Evolutionary conservation across 2,329 filamentous ascomycete species (phyloP), one percentile per base, ranked within the genome.

Genomic region (Colletotrichum eremochloae): DNA sequence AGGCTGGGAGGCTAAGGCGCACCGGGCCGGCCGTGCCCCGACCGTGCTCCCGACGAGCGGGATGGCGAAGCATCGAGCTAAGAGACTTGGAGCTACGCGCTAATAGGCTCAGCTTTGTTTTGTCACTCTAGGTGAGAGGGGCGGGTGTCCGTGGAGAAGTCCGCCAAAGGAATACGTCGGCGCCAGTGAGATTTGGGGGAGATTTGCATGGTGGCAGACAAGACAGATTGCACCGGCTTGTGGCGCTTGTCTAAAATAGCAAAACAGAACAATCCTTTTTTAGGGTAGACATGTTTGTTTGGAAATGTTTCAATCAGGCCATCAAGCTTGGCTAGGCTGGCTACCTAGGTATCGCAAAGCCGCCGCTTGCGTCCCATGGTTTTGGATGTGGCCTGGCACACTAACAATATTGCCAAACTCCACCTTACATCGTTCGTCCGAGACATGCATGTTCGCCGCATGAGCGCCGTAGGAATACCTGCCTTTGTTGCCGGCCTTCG

Each of bases 11-110:
- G 66, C 66, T 62, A 72, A 65, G 38, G 65, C 60, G 70, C 70
- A 61, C 46, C 70, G 70, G 70, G 48, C 66, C 70, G 70, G 70
- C 70, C 70, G 70, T 72, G 70, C 70, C 60, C 70, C 61, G 70
- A 68, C 70, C 70, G 70, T 69, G 70, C 70, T 72, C 66, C 66
- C 70, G 70, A 67, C 61, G 66, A 72, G 70, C 66, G 46, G 66
- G 66, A 72, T 55, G 46, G 61, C 46, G 70, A 55, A n/a, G 66
- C 46, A 65, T 60, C 12, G 48, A 69, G 55, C 70, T 61, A 64
- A 56, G 38, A 56, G 46, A 57, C 64, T 31, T 53, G 60, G 48
- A 31, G 60, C 57, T 57, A 36, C 50, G 38, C 55, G 53, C 55
- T 72, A 65, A 48, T 40, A 60, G 58, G 53, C 53, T 42, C 44